Evolutionary conservation across 1,284 basidiomycete species (phyloP).

Genomic region (Ganoderma boninense): DNA sequence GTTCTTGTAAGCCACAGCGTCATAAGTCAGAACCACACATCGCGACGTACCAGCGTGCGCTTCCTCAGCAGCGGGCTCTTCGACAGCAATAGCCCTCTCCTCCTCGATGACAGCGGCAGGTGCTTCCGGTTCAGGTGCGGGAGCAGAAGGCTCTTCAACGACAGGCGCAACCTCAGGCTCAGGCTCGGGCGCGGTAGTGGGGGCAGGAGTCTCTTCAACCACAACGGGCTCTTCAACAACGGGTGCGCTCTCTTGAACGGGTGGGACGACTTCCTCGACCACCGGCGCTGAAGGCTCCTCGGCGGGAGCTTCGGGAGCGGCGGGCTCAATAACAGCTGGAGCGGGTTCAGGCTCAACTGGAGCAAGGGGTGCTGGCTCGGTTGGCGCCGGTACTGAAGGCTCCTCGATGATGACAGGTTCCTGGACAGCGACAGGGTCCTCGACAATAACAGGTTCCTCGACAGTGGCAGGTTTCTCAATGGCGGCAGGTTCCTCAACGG

Average conservation of each 20-base stretch:
- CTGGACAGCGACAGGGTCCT: neutral
- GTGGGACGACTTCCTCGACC: constrained; percentile 8
- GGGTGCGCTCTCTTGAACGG: constrained; percentile 10
- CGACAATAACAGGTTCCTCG: neutral
- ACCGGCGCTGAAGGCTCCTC: constrained; percentile 4
- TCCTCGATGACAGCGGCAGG: neutral
- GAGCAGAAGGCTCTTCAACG: neutral
- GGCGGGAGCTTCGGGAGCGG: neutral
- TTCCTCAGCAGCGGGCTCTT: neutral
- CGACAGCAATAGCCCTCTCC: neutral
- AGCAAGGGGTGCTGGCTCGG: constrained; percentile 8
- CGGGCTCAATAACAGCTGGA: constrained; percentile 1
- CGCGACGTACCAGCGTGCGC: neutral
- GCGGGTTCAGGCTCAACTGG: constrained; percentile 10
- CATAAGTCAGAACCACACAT: neutral
- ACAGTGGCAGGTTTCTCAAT: neutral
- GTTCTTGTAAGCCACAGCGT: neutral
- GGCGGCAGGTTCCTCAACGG: neutral
- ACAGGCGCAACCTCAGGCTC: neutral
- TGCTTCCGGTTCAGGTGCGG: neutral
- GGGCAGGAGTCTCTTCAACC: constrained; percentile 12
- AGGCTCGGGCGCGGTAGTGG: neutral
- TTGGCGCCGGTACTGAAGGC: constrained; percentile 4
- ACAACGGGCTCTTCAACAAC: constrained; percentile 9
- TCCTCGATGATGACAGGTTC: neutral